Evolutionary conservation across 495 filamentous ascomycete species (phyloP).

Genomic region (Neurospora sp.): DNA sequence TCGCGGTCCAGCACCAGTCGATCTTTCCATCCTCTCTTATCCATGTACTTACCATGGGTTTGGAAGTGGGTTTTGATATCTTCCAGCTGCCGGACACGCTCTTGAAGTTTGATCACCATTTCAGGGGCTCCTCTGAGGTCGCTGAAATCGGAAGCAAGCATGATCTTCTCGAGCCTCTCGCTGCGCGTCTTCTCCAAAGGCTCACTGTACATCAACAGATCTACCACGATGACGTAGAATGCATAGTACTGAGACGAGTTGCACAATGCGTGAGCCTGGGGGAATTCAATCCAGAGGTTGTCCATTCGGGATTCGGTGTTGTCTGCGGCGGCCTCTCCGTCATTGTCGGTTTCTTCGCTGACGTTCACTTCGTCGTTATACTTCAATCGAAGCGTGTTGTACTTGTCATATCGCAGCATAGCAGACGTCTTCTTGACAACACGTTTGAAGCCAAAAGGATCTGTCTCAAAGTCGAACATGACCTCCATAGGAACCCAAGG

Average conservation of each 20-base stretch:
- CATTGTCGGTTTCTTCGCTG: slow-evolving; percentile 28
- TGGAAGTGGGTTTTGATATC: slow-evolving; percentile 97
- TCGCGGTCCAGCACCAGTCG: slow-evolving; percentile 78
- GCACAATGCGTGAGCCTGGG: slow-evolving; percentile 81
- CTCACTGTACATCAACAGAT: slow-evolving; percentile 89
- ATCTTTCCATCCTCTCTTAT: slow-evolving; percentile 86
- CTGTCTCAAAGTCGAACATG: slow-evolving; percentile 89
- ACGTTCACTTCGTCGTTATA: slow-evolving; percentile 90
- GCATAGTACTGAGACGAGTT: slow-evolving; percentile 95
- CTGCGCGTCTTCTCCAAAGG: slow-evolving; percentile 90
- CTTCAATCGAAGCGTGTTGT: slow-evolving; percentile 92
- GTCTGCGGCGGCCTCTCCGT: slow-evolving; percentile 26
- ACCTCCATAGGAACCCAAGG: slow-evolving; percentile 97
- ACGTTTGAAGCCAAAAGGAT: slow-evolving; percentile 90
- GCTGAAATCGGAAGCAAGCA: slow-evolving; percentile 99
- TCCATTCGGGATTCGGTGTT: slow-evolving; percentile 74
- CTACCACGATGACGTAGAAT: slow-evolving; percentile 92
- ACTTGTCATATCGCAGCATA: slow-evolving; percentile 90
- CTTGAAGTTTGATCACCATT: slow-evolving; percentile 84
- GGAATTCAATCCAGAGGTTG: slow-evolving; percentile 93
- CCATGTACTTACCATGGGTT: slow-evolving; percentile 77
- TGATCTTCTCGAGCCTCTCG: slow-evolving; percentile 93
- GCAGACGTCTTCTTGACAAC: slow-evolving; percentile 93
- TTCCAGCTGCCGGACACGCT: slow-evolving; percentile 84
- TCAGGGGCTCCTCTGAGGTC: slow-evolving; percentile 88